Percentiles rank a stretch among this genome's conserved stretches.
These are phyloP conservation scores for Mycena floridula DNA, from an alignment of 768 basidiomycete species.

Conservation along the genomic window DNA sequence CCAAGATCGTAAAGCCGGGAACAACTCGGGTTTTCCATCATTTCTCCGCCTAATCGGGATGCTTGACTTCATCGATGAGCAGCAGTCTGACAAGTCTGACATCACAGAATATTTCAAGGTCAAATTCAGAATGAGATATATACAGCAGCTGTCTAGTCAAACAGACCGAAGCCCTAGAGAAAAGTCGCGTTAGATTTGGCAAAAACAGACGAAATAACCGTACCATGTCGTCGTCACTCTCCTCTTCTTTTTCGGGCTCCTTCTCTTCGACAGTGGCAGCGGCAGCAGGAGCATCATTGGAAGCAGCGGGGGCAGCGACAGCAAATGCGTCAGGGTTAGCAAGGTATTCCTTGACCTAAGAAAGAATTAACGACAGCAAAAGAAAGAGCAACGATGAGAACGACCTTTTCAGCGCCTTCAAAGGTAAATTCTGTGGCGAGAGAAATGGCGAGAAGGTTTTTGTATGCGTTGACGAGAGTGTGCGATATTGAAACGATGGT, in stretches of 20 bases:
- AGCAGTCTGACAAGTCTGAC: too few relatives aligned
- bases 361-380: slow-evolving; percentile 11
- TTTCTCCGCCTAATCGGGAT: too few relatives aligned
- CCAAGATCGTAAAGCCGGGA: too few relatives aligned
- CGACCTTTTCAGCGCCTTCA: slow-evolving; percentile 88
- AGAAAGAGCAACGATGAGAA: slow-evolving; percentile 18
- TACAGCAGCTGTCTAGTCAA: slow-evolving; percentile 76
- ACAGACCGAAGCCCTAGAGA: slow-evolving; percentile 84
- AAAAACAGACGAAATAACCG: slow-evolving; percentile 17
- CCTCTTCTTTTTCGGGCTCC: slow-evolving; percentile 80
- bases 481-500: slow-evolving; percentile 92
- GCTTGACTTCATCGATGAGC: too few relatives aligned
- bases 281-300: slow-evolving; percentile 47
- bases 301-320: slow-evolving; percentile 62
- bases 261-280: slow-evolving; percentile 59
- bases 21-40: too few relatives aligned
- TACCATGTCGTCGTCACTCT: slow-evolving; percentile 88
- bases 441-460: slow-evolving; percentile 90
- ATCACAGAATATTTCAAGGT: too few relatives aligned
- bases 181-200: too few relatives aligned
- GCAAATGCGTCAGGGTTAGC: slow-evolving; percentile 99
- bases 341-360: slow-evolving; percentile 89
- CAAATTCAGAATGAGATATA: too few relatives aligned
- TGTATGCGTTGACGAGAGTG: slow-evolving; percentile 98
- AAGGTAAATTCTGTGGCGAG: slow-evolving; percentile 92